Percentiles rank a stretch among this genome's conserved stretches.
phyloP scores from a whole-genome alignment of 139 green algal species.

The Ostreobium quekettii region DNA sequence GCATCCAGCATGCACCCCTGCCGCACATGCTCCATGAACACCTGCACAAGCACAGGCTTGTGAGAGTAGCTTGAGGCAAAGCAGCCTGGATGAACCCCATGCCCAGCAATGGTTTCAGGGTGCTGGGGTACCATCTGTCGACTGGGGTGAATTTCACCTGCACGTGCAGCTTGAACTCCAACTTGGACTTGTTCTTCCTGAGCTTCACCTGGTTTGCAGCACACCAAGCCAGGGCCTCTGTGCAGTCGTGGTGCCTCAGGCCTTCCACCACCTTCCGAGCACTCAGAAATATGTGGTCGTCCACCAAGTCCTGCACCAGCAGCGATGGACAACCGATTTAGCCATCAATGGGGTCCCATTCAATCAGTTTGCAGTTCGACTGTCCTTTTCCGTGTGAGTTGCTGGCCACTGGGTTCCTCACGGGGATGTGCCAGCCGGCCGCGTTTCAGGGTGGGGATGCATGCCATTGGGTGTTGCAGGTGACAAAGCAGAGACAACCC shows the following conservation, averaged over 20 bases:
- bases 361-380: too few relatives aligned
- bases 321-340: too few relatives aligned
- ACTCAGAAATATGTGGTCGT: slow-evolving; percentile 66
- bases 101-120: background rate
- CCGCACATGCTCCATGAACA: slow-evolving; percentile 89
- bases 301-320: slow-evolving; percentile 55
- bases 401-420: too few relatives aligned
- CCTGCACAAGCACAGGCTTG: slow-evolving; percentile 38
- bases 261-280: slow-evolving; percentile 47
- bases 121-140: too few relatives aligned
- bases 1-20: slow-evolving; percentile 46
- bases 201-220: slow-evolving; percentile 50
- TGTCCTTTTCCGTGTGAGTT: too few relatives aligned
- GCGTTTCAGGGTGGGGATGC: too few relatives aligned
- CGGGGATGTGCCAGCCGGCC: too few relatives aligned
- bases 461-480: too few relatives aligned
- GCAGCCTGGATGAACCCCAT: background rate
- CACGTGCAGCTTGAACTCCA: slow-evolving; percentile 83
- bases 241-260: slow-evolving; percentile 54
- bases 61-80: background rate
- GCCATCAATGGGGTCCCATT: too few relatives aligned
- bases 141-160: too few relatives aligned
- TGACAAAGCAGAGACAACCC: too few relatives aligned
- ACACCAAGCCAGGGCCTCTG: slow-evolving; percentile 74
- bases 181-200: slow-evolving; percentile 60